Evolutionary conservation across 23 red algal species (phyloP).

Genomic region (Chondrus crispus): DNA sequence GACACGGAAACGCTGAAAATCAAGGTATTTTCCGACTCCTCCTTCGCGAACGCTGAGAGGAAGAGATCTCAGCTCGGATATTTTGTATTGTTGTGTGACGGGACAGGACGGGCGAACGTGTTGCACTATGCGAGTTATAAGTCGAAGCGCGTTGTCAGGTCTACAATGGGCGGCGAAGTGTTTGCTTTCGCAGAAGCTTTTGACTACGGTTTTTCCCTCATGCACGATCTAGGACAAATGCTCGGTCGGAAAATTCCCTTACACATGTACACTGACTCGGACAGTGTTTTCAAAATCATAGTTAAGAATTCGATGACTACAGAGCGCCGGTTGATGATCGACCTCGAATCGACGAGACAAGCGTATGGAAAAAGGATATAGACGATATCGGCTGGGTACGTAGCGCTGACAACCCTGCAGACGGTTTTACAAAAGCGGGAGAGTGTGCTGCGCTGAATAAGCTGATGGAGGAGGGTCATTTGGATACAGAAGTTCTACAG

Average conservation of each 20-base stretch:
- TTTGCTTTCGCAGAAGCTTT: no score
- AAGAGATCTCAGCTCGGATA: no score
- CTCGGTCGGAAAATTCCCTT: neutral
- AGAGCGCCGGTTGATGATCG: conserved; percentile 45
- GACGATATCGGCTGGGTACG: conserved; percentile 20
- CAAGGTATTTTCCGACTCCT: no score
- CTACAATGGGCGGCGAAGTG: no score
- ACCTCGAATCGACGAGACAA: neutral
- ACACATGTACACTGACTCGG: neutral
- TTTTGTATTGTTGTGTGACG: no score
- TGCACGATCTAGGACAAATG: no score
- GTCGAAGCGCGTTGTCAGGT: no score
- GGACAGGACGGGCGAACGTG: no score
- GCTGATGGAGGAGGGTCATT: neutral
- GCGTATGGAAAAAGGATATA: conserved; percentile 39
- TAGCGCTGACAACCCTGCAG: conserved; percentile 4
- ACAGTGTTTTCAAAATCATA: conserved; percentile 16
- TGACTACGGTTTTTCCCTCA: no score
- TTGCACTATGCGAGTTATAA: no score
- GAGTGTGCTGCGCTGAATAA: neutral
- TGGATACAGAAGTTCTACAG: neutral
- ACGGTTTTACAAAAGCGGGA: neutral
- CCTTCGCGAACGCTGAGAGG: no score
- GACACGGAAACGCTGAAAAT: no score
- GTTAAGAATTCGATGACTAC: neutral